Conservation (phyloP, 345 rosid genomes). For the Lumnitzera littorea region DNA sequence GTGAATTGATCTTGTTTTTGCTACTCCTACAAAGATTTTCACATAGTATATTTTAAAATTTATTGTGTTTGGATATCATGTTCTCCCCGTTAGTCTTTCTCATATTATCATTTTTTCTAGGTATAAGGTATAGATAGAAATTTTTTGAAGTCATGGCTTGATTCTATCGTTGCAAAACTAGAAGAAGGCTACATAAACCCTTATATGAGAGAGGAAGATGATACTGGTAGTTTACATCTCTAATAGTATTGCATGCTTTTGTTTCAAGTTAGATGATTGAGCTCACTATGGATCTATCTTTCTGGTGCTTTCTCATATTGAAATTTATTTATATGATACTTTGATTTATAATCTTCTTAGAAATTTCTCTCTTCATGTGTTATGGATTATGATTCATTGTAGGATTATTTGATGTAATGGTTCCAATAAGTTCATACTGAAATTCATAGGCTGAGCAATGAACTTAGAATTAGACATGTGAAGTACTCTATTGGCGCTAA, state of each 20-base stretch:
- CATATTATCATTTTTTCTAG: slow-evolving; percentile 9
- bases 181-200: slow-evolving; percentile 17
- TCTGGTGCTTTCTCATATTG: too few relatives aligned
- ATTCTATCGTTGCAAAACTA: slow-evolving; percentile 36
- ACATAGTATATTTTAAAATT: too few relatives aligned
- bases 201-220: slow-evolving; percentile 17
- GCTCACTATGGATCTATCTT: too few relatives aligned
- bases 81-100: neutral
- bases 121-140: slow-evolving; percentile 36
- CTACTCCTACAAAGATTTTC: too few relatives aligned
- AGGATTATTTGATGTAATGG: too few relatives aligned
- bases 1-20: too few relatives aligned
- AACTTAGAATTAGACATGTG: too few relatives aligned
- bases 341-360: slow-evolving; percentile 1
- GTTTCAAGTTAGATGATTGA: neutral
- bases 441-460: too few relatives aligned
- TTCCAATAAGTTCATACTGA: too few relatives aligned
- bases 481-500: too few relatives aligned
- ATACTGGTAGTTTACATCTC: slow-evolving; percentile 30
- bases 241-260: neutral
- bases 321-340: too few relatives aligned
- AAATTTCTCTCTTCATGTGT: neutral
- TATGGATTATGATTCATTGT: too few relatives aligned
- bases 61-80: neutral
- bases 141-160: slow-evolving; percentile 65